phyloP scores from a whole-genome alignment of 148 eudicot species.

The Vaccinium vitisidaea region DNA sequence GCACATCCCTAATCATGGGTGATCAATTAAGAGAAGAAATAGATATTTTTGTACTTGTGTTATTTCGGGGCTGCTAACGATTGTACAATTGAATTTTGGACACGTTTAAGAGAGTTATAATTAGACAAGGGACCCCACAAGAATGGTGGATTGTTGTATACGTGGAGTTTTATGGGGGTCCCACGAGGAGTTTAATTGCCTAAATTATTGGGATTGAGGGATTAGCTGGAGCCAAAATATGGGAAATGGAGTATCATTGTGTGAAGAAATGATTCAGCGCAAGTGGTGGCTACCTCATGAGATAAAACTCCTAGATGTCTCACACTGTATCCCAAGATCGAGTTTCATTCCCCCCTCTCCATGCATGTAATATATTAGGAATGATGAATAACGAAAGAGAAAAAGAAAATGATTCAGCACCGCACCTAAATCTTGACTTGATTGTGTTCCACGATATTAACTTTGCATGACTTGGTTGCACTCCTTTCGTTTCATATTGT shows the following conservation, averaged over 20 bases:
- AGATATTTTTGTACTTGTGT: too few relatives aligned
- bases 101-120: background rate
- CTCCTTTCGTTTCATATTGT: too few relatives aligned
- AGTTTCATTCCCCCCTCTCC: too few relatives aligned
- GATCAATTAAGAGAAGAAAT: background rate
- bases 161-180: background rate
- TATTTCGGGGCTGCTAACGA: too few relatives aligned
- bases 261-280: background rate
- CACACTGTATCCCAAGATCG: too few relatives aligned
- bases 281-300: too few relatives aligned
- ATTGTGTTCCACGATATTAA: background rate
- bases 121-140: background rate
- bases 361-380: too few relatives aligned
- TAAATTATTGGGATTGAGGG: background rate
- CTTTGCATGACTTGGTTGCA: background rate
- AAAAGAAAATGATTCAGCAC: background rate
- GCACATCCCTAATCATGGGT: background rate
- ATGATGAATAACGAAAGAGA: too few relatives aligned
- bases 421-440: background rate
- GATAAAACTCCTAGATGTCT: too few relatives aligned
- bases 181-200: background rate
- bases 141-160: background rate
- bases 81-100: background rate
- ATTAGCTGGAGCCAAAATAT: background rate
- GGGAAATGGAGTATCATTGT: background rate